Percentiles rank a stretch among this genome's conserved stretches.
Conservation (phyloP, 2,329 filamentous ascomycete genomes). For the Botrytis squamosa region DNA sequence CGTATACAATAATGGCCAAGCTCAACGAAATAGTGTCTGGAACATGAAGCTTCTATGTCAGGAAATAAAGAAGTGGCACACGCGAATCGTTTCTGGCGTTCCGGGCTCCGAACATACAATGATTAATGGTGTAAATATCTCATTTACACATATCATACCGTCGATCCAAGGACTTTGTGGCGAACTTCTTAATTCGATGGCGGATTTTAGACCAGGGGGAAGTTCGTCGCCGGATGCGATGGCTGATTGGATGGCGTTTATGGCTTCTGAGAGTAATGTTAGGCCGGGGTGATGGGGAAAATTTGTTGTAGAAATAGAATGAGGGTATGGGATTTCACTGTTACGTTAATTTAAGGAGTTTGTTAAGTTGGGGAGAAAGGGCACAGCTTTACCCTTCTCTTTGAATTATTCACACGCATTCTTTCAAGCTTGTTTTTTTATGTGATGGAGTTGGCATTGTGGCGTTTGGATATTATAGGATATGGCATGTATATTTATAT, state of each 20-base stretch:
- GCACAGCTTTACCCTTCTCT: too few species aligned
- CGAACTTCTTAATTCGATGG: not conserved
- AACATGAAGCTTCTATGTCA: slow-evolving; percentile 2
- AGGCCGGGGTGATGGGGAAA: too few species aligned
- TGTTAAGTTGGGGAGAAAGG: not conserved
- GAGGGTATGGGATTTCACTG: not conserved
- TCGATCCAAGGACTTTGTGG: slow-evolving; percentile 7
- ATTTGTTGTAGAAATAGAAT: not conserved
- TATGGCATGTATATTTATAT: not conserved
- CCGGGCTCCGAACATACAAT: not conserved
- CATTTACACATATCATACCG: not conserved
- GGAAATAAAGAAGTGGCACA: slow-evolving; percentile 1
- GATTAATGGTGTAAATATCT: not conserved
- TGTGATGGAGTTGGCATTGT: not conserved
- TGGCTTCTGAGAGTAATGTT: not conserved
- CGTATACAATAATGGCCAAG: not conserved
- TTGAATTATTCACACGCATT: too few species aligned
- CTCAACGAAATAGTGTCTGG: not conserved
- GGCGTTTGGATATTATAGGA: not conserved
- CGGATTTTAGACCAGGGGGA: not conserved
- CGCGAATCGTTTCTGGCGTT: not conserved
- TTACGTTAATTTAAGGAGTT: not conserved
- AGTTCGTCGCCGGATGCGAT: not conserved
- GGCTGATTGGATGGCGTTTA: not conserved
- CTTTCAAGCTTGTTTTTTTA: not conserved